Percentiles rank a stretch among this genome's conserved stretches.
phyloP scores from a whole-genome alignment of 2,329 filamentous ascomycete genomes.

The Penicillium hordei region DNA sequence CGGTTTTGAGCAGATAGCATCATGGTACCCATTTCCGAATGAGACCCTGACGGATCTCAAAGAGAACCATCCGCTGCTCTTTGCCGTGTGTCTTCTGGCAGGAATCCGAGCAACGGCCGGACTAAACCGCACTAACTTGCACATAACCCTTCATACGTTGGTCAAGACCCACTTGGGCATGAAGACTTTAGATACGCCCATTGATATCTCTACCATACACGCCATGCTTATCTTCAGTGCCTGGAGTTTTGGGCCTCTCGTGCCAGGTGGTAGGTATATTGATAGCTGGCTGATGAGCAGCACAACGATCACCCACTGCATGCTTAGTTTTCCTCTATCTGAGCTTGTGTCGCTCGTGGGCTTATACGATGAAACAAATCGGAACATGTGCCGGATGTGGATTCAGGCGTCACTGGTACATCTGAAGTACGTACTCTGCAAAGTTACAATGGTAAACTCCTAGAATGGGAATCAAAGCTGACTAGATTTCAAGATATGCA shows the following conservation, averaged over 20 bases:
- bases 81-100: conserved; percentile 8
- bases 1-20: conserved; percentile 9
- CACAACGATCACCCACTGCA: conserved; percentile 10
- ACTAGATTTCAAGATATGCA: not conserved
- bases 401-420: conserved; percentile 11
- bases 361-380: conserved; percentile 2
- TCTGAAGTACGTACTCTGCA: conserved; percentile 1
- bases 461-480: not conserved
- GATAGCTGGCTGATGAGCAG: conserved; percentile 14
- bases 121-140: conserved; percentile 6
- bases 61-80: conserved; percentile 9
- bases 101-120: conserved; percentile 8
- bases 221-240: conserved; percentile 10
- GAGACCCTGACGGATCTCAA: conserved; percentile 9
- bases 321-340: conserved; percentile 9
- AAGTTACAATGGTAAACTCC: not conserved
- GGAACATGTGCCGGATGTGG: conserved; percentile 12
- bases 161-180: conserved; percentile 9
- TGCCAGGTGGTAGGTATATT: conserved; percentile 9
- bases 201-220: conserved; percentile 10
- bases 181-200: conserved; percentile 8
- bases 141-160: conserved; percentile 8
- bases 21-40: conserved; percentile 10
- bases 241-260: conserved; percentile 9
- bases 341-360: not conserved